Percentiles rank a stretch among this genome's conserved stretches.
Conservation (phyloP, 352 stramenopile species). For the Globisporangium polare region DNA sequence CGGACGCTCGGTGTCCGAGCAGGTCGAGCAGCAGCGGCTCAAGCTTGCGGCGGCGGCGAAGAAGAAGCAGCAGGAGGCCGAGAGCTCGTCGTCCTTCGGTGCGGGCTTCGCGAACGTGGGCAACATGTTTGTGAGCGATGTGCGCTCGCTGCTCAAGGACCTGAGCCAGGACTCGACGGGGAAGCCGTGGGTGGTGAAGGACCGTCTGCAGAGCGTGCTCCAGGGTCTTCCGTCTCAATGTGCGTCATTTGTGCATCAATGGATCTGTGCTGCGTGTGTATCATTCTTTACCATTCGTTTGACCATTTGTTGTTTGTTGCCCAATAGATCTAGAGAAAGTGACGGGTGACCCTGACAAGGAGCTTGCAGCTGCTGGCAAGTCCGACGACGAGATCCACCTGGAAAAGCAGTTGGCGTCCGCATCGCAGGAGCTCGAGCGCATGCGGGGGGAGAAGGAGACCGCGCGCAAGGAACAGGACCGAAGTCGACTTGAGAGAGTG, state of each 20-base stretch:
- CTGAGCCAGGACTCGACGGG: conserved; percentile 57
- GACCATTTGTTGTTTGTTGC: not conserved
- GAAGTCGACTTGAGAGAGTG: not conserved
- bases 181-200: conserved; percentile 59
- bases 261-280: not conserved
- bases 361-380: conserved; percentile 23
- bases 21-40: conserved; percentile 27
- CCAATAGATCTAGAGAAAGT: conserved; percentile 50
- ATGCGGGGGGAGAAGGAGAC: conserved; percentile 25
- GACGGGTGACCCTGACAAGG: conserved; percentile 26
- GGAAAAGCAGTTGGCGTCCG: conserved; percentile 53
- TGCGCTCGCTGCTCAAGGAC: conserved; percentile 57
- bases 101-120: conserved; percentile 26
- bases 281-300: not conserved
- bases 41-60: conserved; percentile 15
- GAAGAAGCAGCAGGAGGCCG: conserved; percentile 17
- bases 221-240: conserved; percentile 56
- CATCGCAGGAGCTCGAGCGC: conserved; percentile 24
- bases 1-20: conserved; percentile 32
- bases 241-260: conserved; percentile 14
- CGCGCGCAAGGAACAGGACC: conserved; percentile 12
- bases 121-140: conserved; percentile 60
- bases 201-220: conserved; percentile 58
- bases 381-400: conserved; percentile 50
- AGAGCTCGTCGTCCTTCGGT: conserved; percentile 17